These are phyloP conservation scores for Colletotrichum tamarilloi DNA, from an alignment of 2,329 filamentous ascomycete genomes.

Conservation along the genomic window DNA sequence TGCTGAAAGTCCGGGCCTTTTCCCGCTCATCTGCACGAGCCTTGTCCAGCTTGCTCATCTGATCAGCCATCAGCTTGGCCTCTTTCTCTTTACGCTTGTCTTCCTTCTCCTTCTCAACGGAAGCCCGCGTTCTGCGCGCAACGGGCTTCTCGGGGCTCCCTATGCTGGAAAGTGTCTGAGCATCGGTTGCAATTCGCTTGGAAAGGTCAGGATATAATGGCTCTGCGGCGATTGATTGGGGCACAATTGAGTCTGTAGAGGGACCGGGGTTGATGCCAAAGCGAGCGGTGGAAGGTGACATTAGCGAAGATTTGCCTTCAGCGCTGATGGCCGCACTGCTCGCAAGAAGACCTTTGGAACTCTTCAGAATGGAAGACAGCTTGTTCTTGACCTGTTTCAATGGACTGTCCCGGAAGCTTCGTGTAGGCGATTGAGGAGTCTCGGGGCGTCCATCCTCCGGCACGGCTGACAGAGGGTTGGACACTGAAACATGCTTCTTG, in stretches of 20 bases:
- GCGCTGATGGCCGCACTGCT: constrained; percentile 76
- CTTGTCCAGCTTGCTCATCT: constrained; percentile 73
- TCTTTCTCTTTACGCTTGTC: constrained; percentile 76
- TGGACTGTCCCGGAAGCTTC: constrained; percentile 76
- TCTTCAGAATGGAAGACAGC: constrained; percentile 89
- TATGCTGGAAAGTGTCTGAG: constrained; percentile 39
- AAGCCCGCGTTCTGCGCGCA: constrained; percentile 65
- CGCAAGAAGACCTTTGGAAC: constrained; percentile 85
- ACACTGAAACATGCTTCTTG: constrained; percentile 72
- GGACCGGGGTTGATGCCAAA: constrained; percentile 55
- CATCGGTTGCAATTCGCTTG: constrained; percentile 46
- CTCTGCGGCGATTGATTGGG: constrained; percentile 44
- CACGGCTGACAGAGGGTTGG: constrained; percentile 66
- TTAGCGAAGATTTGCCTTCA: constrained; percentile 67
- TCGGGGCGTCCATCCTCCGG: constrained; percentile 53
- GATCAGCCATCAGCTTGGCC: constrained; percentile 68
- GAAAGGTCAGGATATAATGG: constrained; percentile 59
- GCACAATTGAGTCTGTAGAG: constrained; percentile 61
- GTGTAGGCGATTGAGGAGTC: constrained; percentile 68
- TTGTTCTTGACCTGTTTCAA: constrained; percentile 94
- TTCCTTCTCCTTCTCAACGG: constrained; percentile 70
- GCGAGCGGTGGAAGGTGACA: constrained; percentile 64
- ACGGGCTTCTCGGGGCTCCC: constrained; percentile 57
- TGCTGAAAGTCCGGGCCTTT: constrained; percentile 70
- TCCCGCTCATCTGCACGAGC: constrained; percentile 77